Percentiles rank a stretch among this genome's conserved stretches.
phyloP scores from a whole-genome alignment of 176 grass and related monocot species.

The Rhynchospora pubera region DNA sequence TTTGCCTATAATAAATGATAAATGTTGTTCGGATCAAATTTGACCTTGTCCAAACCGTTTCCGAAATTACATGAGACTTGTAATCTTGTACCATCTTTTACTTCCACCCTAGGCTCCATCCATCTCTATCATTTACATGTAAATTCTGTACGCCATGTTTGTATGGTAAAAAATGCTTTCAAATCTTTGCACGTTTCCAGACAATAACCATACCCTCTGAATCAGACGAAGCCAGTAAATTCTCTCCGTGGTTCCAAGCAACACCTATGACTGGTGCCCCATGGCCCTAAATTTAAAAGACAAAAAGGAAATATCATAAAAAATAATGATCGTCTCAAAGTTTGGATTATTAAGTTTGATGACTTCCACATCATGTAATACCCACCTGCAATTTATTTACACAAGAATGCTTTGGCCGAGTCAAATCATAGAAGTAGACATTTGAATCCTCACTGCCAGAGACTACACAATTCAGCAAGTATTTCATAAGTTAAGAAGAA shows the following conservation, averaged over 20 bases:
- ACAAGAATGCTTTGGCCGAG: slow-evolving; percentile 75
- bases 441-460: slow-evolving; percentile 89
- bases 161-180: slow-evolving; percentile 1
- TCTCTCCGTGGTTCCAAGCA: slow-evolving; percentile 94
- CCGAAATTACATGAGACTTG: no score
- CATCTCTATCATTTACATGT: slow-evolving; percentile 4
- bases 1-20: no score
- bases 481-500: slow-evolving; percentile 12
- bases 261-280: slow-evolving; percentile 76
- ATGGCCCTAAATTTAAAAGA: slow-evolving; percentile 49
- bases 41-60: no score
- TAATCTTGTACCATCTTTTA: background rate
- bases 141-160: background rate
- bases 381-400: slow-evolving; percentile 91
- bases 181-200: slow-evolving; percentile 76
- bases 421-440: slow-evolving; percentile 99
- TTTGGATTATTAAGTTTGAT: background rate
- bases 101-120: background rate
- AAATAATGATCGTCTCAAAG: background rate
- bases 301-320: background rate
- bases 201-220: slow-evolving; percentile 93
- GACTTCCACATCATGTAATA: background rate
- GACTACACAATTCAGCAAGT: slow-evolving; percentile 48
- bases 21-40: no score
- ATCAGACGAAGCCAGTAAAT: slow-evolving; percentile 89